Conservation (phyloP, 345 rosid genomes). For the Boechera divaricarpa region DNA sequence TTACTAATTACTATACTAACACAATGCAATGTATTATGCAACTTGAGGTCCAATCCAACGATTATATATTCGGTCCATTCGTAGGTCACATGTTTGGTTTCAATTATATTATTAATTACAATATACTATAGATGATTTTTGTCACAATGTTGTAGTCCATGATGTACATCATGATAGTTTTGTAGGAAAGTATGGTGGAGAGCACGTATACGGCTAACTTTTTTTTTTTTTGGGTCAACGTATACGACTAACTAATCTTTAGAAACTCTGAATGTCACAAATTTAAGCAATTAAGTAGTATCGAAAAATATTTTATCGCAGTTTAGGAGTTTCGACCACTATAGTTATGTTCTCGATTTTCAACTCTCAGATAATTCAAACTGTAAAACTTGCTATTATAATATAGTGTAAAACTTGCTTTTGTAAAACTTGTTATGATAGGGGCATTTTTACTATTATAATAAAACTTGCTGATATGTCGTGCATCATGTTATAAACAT, state of each 20-base stretch:
- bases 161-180: slow-evolving; percentile 3
- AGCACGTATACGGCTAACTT: background rate
- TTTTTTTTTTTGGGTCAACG: too few relatives aligned
- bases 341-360: slow-evolving; percentile 1
- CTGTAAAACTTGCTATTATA: background rate
- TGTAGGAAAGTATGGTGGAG: background rate
- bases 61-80: slow-evolving; percentile 16
- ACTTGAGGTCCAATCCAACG: slow-evolving; percentile 23
- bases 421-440: too few relatives aligned
- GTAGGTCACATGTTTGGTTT: slow-evolving; percentile 24
- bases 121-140: slow-evolving; percentile 8
- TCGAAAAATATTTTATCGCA: background rate
- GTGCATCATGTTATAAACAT: slow-evolving; percentile 22
- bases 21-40: slow-evolving; percentile 34
- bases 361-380: background rate
- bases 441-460: background rate
- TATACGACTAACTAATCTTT: background rate
- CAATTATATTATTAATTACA: background rate
- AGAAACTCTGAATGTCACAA: background rate
- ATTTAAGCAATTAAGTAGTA: background rate
- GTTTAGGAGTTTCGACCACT: background rate
- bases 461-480: slow-evolving; percentile 9
- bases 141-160: slow-evolving; percentile 23
- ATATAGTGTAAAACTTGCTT: too few relatives aligned
- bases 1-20: slow-evolving; percentile 9